Base-by-base conservation (phyloP, 1,284 basidiomycete species). In the Apiotrichum montevideense region DNA sequence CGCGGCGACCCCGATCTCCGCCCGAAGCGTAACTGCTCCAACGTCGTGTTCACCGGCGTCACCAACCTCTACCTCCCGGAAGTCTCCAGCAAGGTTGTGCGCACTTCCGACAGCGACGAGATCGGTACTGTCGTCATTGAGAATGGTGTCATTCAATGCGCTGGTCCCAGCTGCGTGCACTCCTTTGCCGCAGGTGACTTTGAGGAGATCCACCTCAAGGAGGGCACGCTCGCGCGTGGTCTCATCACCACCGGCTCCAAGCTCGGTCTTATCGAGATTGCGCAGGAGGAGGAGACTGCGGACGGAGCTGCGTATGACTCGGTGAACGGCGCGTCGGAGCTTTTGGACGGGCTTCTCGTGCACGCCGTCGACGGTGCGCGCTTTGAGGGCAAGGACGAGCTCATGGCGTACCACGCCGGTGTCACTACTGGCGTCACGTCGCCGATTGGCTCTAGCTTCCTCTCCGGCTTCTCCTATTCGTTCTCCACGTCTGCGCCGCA, bases 351-450 rank as follows among this genome's bases (percentile, higher is more conserved):
- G 32, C 66, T 80, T 0, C 69, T 87, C 42, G 82, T 87, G 33
- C 79, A 80, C 37, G 88, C 85, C 0, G 81, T 83, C 5, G 90
- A 93, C 68, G 88, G 88, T 0, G 78, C 90, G 13, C 80, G 82
- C 53, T 90, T 87, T 65, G 79, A 79, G 4, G 83, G 83, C 32
- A 82, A 88, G 46, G 84, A 90, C 66, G 82, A 84, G 41, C 72
- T 88, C n/a, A 62, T 79, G 44, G 80, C 79, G 5, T 77, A 80
- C 50, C 73, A 75, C 35, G 69, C 74, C 13, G 81, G 81, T n/a
- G 78, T 92, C 13, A 84, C 85, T 0, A 82, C 84, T 1, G 86
- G 84, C 4, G 77, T 80, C 39, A 71, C 72, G 3, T 69, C 69
- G 63, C 83, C 78, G 10, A 61, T 69, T 43, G 15, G 44, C 39